phyloP scores from a whole-genome alignment of 2,329 filamentous ascomycete species.

The Hypoxylon sp. region DNA sequence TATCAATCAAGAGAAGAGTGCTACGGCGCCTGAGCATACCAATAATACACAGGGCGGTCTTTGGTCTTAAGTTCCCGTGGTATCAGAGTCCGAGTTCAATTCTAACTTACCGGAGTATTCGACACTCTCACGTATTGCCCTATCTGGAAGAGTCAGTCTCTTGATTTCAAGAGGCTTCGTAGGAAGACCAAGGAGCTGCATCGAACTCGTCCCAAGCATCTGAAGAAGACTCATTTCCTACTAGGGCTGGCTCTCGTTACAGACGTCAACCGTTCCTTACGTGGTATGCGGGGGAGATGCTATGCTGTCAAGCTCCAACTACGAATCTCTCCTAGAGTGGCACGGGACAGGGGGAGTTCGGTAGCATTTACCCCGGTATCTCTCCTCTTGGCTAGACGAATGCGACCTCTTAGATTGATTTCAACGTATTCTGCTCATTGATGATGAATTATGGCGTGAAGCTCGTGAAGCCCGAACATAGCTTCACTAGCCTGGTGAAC shows the following conservation, averaged over 20 bases:
- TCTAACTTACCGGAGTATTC: too few relatives aligned
- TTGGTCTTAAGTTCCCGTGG: too few relatives aligned
- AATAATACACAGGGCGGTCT: too few relatives aligned
- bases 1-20: too few relatives aligned
- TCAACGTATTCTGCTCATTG: neutral
- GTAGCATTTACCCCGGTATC: conserved; percentile 16
- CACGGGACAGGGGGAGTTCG: conserved; percentile 6
- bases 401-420: neutral
- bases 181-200: conserved; percentile 5
- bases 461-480: neutral
- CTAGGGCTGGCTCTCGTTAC: neutral
- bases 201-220: neutral
- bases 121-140: too few relatives aligned
- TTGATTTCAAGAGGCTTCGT: neutral
- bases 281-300: conserved; percentile 6
- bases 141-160: neutral
- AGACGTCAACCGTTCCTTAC: neutral
- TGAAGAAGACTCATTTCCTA: neutral
- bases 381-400: neutral
- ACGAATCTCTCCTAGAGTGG: neutral
- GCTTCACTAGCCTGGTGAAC: neutral
- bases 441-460: neutral
- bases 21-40: too few relatives aligned
- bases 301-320: neutral
- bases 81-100: too few relatives aligned